phyloP scores from a whole-genome alignment of 2,329 filamentous ascomycete species.

The Coleophoma eucalyptorum region DNA sequence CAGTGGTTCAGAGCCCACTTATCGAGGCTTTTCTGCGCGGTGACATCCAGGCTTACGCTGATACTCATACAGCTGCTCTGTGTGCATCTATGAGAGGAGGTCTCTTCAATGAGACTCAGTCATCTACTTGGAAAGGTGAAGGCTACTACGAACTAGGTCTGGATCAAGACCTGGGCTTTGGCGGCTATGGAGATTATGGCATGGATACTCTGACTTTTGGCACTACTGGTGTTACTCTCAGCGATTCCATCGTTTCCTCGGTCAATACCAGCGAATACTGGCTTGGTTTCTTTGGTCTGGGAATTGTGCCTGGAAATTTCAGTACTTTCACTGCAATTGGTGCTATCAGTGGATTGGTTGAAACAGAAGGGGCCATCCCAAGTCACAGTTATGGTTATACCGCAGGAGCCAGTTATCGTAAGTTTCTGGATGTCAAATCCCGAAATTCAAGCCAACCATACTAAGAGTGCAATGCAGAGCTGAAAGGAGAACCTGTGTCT shows the following conservation, averaged over 20 bases:
- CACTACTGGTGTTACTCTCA: constrained; percentile 29
- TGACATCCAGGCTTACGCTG: background rate
- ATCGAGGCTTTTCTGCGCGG: no score
- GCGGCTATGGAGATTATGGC: constrained; percentile 63
- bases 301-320: constrained; percentile 51
- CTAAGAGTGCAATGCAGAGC: constrained; percentile 28
- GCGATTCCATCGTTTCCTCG: constrained; percentile 33
- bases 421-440: constrained; percentile 19
- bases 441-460: no score
- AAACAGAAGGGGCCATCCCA: constrained; percentile 56
- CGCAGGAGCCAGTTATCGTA: constrained; percentile 70
- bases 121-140: constrained; percentile 46
- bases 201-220: constrained; percentile 36
- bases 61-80: constrained; percentile 35
- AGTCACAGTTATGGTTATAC: constrained; percentile 75
- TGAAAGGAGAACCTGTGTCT: constrained; percentile 45
- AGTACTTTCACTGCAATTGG: constrained; percentile 43
- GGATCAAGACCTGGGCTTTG: constrained; percentile 52
- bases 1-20: no score
- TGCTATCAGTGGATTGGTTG: constrained; percentile 53
- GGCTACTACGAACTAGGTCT: constrained; percentile 45
- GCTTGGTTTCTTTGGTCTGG: constrained; percentile 52
- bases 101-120: constrained; percentile 49
- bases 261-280: constrained; percentile 50
- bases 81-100: constrained; percentile 56